Conservation (phyloP, 345 rosid genomes). For the Arabis alpina region DNA sequence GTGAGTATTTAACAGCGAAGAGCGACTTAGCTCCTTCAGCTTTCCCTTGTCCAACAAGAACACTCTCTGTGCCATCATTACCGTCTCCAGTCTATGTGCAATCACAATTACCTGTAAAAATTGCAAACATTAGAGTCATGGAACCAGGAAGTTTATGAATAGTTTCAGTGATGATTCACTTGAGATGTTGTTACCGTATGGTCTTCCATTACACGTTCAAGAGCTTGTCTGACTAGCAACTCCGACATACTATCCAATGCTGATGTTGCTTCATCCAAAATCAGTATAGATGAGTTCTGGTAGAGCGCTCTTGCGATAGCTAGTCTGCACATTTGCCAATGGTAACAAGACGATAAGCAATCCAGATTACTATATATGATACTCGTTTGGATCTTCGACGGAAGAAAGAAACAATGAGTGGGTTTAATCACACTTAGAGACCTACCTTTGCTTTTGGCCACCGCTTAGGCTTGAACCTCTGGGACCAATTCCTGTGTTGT, state of each 20-base stretch:
- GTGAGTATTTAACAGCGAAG: slow-evolving; percentile 50
- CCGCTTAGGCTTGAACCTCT: slow-evolving; percentile 92
- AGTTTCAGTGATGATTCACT: not conserved
- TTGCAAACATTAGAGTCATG: slow-evolving; percentile 1
- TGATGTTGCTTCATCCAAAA: slow-evolving; percentile 98
- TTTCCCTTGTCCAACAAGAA: slow-evolving; percentile 71
- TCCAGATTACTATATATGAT: slow-evolving; percentile 7
- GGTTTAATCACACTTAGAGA: slow-evolving; percentile 2
- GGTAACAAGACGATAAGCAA: slow-evolving; percentile 14
- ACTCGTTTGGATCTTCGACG: not conserved
- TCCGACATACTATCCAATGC: slow-evolving; percentile 94
- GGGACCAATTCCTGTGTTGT: slow-evolving; percentile 75
- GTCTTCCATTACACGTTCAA: slow-evolving; percentile 73
- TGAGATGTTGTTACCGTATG: slow-evolving; percentile 61
- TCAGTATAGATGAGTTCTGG: slow-evolving; percentile 74
- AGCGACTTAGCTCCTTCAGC: slow-evolving; percentile 61
- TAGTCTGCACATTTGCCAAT: slow-evolving; percentile 54
- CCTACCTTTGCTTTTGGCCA: slow-evolving; percentile 94
- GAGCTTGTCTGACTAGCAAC: slow-evolving; percentile 82
- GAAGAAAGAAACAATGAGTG: slow-evolving; percentile 1
- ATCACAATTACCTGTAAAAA: slow-evolving; percentile 70
- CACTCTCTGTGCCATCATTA: slow-evolving; percentile 77
- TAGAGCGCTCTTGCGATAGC: slow-evolving; percentile 95
- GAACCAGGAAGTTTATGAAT: not conserved
- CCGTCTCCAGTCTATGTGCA: slow-evolving; percentile 92